Evolutionary conservation across 2,329 filamentous ascomycete genomes (phyloP).

Genomic region (Hysterium pulicare): DNA sequence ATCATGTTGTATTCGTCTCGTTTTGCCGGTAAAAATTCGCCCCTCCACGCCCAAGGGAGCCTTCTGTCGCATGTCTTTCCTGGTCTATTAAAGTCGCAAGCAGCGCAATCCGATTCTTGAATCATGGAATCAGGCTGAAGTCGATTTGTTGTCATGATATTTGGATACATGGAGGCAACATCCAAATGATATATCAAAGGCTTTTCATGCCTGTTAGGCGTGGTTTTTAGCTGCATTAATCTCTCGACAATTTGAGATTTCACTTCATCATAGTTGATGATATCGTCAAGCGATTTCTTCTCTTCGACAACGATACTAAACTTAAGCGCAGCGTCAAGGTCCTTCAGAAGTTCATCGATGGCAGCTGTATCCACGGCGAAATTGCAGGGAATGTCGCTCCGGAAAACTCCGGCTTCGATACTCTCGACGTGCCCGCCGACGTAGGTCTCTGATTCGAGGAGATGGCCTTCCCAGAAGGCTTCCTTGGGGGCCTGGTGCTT

Average conservation of each 20-base stretch:
- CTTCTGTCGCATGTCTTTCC: conserved; percentile 95
- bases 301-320: conserved; percentile 65
- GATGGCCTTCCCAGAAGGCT: conserved; percentile 92
- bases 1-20: conserved; percentile 99
- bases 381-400: conserved; percentile 90
- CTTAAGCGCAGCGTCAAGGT: conserved; percentile 82
- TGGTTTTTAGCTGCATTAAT: conserved; percentile 70
- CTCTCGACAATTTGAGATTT: conserved; percentile 75
- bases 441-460: conserved; percentile 95
- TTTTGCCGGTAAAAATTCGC: conserved; percentile 93
- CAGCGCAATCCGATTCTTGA: conserved; percentile 88
- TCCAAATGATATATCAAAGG: conserved; percentile 97
- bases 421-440: conserved; percentile 98
- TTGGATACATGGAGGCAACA: conserved; percentile 98
- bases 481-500: conserved; percentile 91
- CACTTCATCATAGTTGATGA: conserved; percentile 57
- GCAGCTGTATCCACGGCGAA: conserved; percentile 87
- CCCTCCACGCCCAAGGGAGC: conserved; percentile 96
- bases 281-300: conserved; percentile 51
- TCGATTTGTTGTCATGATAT: conserved; percentile 99
- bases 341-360: conserved; percentile 80
- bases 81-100: conserved; percentile 96
- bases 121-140: conserved; percentile 99
- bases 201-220: conserved; percentile 77
- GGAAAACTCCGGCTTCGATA: conserved; percentile 97